Base-by-base conservation (phyloP, 139 green algal genomes). In the Asterochloris sp. region DNA sequence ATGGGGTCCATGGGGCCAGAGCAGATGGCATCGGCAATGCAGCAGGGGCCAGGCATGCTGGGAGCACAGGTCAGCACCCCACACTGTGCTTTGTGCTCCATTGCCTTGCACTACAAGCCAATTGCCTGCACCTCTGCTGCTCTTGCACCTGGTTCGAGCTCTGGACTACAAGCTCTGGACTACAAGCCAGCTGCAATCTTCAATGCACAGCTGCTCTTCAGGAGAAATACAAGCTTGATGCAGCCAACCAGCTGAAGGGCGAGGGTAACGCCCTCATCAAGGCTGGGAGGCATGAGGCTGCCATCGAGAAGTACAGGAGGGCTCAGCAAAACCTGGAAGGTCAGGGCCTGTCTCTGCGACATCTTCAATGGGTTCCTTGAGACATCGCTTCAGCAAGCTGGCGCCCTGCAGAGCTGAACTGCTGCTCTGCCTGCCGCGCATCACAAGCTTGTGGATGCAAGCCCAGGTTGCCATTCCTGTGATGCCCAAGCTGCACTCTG, bases 191-290 rank as follows among this genome's bases (percentile, higher is more conserved):
- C 13, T 69, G 24, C 23, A n/a, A 80, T 24, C 47, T 69, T 61
- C 29, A 69, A 12, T n/a, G 54, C 26, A 80, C 68, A 26, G 68
- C 76, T n/a, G 60, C 76, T 69, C 60, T 69, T 69, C 76, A 80
- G 61, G 76, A 80, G 60, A 80, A 80, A 13, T 80, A 80, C 24
- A 28, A 69, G 24, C 60, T 80, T 64, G 76, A 80, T 69, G 76
- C 26, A 15, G 76, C 76, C 61, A 80, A 80, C 23, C 67, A 29
- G 26, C 23, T 80, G 16, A 80, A 80, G 24, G 76, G 24, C 68
- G 60, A 16, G 24, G 76, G 76, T 21, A 80, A 80, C 69, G 60
- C 47, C n/a, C 60, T 80, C 16, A 61, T 69, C n/a, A 80, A n/a
- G 24, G 67, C 76, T 10, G 68, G 68, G 76, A 61, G 69, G 76